These are phyloP conservation scores for Colletotrichum navitas DNA, from an alignment of 2,329 filamentous ascomycete genomes.

Conservation along the genomic window DNA sequence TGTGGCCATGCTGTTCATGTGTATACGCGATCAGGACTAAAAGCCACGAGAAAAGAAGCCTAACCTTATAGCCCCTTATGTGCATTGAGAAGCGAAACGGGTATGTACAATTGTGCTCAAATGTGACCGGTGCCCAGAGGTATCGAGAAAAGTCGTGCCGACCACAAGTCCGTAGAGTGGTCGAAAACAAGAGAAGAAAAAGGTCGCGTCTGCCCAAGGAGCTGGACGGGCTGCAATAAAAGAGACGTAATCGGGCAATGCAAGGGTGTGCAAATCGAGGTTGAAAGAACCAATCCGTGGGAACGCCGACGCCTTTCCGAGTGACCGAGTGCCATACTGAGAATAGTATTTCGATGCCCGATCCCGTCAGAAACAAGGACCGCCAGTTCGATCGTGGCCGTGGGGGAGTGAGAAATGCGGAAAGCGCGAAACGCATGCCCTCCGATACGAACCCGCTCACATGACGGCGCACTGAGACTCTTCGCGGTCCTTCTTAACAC, in stretches of 20 bases:
- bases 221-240: slow-evolving; percentile 38
- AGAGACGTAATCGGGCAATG: slow-evolving; percentile 31
- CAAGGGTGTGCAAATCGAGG: slow-evolving; percentile 16
- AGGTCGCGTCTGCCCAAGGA: slow-evolving; percentile 32
- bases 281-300: slow-evolving; percentile 33
- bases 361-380: slow-evolving; percentile 30
- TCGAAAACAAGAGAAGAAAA: slow-evolving; percentile 1
- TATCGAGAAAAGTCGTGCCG: slow-evolving; percentile 36
- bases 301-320: slow-evolving; percentile 40
- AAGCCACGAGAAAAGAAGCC: slow-evolving; percentile 20
- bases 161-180: slow-evolving; percentile 29
- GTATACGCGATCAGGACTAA: slow-evolving; percentile 21
- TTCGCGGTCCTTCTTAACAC: slow-evolving; percentile 75
- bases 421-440: not conserved
- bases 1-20: slow-evolving; percentile 12
- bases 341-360: slow-evolving; percentile 21
- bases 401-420: slow-evolving; percentile 11
- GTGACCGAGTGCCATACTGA: slow-evolving; percentile 29
- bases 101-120: slow-evolving; percentile 39
- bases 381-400: slow-evolving; percentile 30
- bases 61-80: slow-evolving; percentile 18
- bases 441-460: slow-evolving; percentile 53
- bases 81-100: slow-evolving; percentile 33
- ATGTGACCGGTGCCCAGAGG: slow-evolving; percentile 36
- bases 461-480: slow-evolving; percentile 72